These are phyloP conservation scores for Collybia mongolica DNA, from an alignment of 768 basidiomycete genomes.

Conservation along the genomic window DNA sequence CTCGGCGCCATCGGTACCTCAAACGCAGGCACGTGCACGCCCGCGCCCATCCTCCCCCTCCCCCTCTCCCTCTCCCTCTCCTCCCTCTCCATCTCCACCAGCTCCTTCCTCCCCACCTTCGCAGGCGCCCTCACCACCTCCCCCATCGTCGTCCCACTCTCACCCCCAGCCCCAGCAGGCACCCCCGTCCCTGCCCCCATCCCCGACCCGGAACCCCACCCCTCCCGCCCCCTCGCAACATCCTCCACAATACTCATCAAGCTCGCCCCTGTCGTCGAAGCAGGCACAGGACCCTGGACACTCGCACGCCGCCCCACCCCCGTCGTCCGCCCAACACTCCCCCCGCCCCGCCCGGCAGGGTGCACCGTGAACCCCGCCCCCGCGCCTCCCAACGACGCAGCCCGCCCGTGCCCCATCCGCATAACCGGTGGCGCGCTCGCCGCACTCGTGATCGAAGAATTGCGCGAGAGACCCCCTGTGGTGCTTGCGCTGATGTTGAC, in stretches of 20 bases:
- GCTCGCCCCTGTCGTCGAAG: conserved; percentile 25
- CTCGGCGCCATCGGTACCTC: conserved; percentile 26
- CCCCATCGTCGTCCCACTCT: conserved; percentile 8
- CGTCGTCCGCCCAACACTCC: background rate
- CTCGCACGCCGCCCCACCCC: background rate
- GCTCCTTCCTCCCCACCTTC: background rate
- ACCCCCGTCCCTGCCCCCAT: background rate
- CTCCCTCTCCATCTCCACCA: background rate
- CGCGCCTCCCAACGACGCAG: background rate
- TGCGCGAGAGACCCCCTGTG: conserved; percentile 19
- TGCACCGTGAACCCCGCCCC: background rate
- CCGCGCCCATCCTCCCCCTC: background rate
- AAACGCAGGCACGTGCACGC: background rate
- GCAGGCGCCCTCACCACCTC: conserved; percentile 49
- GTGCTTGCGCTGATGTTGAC: background rate
- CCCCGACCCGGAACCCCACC: conserved; percentile 2
- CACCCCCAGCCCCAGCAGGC: conserved; percentile 11
- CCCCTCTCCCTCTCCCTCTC: background rate
- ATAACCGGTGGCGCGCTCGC: conserved; percentile 23
- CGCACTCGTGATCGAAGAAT: conserved; percentile 29
- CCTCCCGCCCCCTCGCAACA: conserved; percentile 37
- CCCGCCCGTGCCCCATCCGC: conserved; percentile 8
- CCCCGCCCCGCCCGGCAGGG: background rate
- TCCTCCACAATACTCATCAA: conserved; percentile 72
- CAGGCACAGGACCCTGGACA: background rate